Base-by-base conservation (phyloP, 1,284 basidiomycete genomes). In the Ganoderma leucocontextum region DNA sequence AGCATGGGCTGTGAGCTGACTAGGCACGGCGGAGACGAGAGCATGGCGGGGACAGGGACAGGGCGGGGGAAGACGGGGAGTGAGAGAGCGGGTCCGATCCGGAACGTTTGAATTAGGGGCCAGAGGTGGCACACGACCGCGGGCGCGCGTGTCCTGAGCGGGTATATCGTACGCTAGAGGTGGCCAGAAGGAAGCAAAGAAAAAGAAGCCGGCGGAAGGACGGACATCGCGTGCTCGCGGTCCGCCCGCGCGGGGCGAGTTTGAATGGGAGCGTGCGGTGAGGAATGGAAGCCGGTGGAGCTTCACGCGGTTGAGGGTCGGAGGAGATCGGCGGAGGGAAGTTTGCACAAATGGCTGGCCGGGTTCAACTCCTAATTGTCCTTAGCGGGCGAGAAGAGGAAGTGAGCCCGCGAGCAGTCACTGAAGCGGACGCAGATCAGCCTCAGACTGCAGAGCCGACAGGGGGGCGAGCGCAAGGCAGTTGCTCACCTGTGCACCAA, bases 111-210 rank as follows among this genome's bases (percentile, higher is more conserved):
- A 12, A 71, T 71, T 66, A 68, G 58, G 66, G 65, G 67, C 62
- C 62, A 57, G 36, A 49, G 59, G 58, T 38, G 44, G 49, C 59
- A 42, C 64, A n/a, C 49, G 64, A 65, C 15, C 39, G 36, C 10
- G 44, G 38, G 53, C 17, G 47, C 22, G 53, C 13, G 64, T 58
- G 53, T 55, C 62, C 62, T 52, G 47, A n/a, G 39, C 17, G 68
- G 70, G 66, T 69, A 70, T 72, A 64, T 44, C 25, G 64, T 69
- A 70, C 53, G 68, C 64, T 69, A 68, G 60, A 68, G 70, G 55
- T 67, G 49, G 53, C 66, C 68, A 65, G 53, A 33, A 35, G 42
- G 63, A 67, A 38, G 58, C 22, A 59, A 42, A 36, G n/a, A 53
- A 17, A 47, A 12, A 12, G 38, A 15, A 42, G 13, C 22, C 22